Evolutionary conservation across 2,329 filamentous ascomycete species (phyloP).

Genomic region (Dendrostoma leiphaemia): DNA sequence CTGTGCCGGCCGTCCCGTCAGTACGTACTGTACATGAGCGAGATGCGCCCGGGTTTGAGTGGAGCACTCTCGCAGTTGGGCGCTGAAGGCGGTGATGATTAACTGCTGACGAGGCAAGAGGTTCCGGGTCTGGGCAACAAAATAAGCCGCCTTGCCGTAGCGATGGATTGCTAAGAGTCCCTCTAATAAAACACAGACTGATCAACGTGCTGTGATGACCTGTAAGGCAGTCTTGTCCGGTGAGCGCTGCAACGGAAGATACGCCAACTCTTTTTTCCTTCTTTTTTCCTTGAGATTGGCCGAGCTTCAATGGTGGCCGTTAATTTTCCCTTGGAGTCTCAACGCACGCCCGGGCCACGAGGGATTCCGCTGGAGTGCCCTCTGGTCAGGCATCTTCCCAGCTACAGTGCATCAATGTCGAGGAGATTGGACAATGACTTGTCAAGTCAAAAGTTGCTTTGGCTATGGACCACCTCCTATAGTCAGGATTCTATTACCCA

Average conservation of each 20-base stretch:
- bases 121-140: neutral
- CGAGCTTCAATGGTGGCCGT: neutral
- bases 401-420: slow-evolving; percentile 14
- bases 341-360: neutral
- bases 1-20: neutral
- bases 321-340: too few species aligned
- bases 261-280: neutral
- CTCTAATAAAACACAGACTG: neutral
- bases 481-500: slow-evolving; percentile 6
- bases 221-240: neutral
- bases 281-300: neutral
- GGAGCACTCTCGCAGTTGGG: neutral
- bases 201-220: neutral
- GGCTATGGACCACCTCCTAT: neutral
- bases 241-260: neutral
- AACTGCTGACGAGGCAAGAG: neutral
- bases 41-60: neutral
- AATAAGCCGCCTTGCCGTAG: neutral
- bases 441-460: neutral
- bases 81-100: slow-evolving; percentile 1
- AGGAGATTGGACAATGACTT: slow-evolving; percentile 9
- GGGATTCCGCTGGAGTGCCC: neutral
- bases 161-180: neutral
- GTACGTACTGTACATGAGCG: neutral
- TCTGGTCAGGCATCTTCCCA: slow-evolving; percentile 17